Evolutionary conservation across 371 early-diverging fungal species (phyloP).

Genomic region (Mucor mucedo): DNA sequence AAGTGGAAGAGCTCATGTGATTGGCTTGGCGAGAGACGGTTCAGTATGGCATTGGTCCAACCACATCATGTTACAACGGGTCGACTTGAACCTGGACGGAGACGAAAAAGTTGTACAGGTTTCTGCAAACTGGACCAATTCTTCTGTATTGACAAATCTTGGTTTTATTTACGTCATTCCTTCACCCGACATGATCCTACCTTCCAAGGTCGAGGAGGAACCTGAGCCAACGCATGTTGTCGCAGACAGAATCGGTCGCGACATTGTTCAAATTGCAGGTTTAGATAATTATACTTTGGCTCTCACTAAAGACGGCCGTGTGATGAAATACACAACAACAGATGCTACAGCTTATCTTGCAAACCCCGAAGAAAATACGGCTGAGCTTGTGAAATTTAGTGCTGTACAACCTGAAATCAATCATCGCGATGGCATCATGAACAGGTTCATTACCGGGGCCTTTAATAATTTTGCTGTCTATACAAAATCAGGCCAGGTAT

Average conservation of each 20-base stretch:
- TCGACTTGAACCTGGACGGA: conserved; percentile 1
- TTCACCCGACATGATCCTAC: conserved; percentile 22
- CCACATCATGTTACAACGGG: conserved; percentile 26
- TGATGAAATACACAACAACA: conserved; percentile 19
- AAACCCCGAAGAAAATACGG: conserved; percentile 2
- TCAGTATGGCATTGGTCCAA: conserved; percentile 50
- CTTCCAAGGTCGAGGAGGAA: neutral
- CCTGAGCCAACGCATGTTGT: conserved; percentile 6
- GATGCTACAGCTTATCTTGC: neutral
- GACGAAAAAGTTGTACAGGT: conserved; percentile 31
- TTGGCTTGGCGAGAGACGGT: conserved; percentile 39
- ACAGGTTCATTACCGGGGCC: conserved; percentile 25
- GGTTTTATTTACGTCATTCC: conserved; percentile 36
- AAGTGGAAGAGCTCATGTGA: conserved; percentile 47
- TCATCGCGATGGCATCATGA: conserved; percentile 13
- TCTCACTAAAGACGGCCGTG: conserved; percentile 23
- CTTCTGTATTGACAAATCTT: conserved; percentile 29
- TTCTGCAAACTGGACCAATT: conserved; percentile 41
- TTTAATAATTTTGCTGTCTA: conserved; percentile 33
- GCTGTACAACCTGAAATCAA: conserved; percentile 8
- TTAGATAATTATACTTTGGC: conserved; percentile 25
- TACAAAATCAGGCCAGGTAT: conserved; percentile 23
- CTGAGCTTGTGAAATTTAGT: conserved; percentile 19
- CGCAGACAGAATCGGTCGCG: neutral
- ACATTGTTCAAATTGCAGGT: conserved; percentile 31